Percentiles rank a stretch among this genome's conserved stretches.
These are phyloP conservation scores for Corynascus novoguineensis DNA, from an alignment of 495 filamentous ascomycete species.

Conservation along the genomic window DNA sequence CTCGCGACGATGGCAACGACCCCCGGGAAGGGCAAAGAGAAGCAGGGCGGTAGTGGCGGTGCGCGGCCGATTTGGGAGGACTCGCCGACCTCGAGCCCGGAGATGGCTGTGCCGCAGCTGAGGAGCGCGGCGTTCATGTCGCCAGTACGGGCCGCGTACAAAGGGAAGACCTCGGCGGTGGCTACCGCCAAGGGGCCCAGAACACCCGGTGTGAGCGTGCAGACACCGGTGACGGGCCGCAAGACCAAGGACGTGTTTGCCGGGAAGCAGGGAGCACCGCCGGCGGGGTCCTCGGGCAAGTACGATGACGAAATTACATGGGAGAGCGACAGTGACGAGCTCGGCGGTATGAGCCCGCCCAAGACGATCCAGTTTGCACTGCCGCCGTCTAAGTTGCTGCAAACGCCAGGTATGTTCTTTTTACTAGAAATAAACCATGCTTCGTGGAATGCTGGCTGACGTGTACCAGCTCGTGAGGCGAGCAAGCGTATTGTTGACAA, in stretches of 20 bases:
- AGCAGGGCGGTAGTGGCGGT: slow-evolving; percentile 29
- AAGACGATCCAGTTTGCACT: slow-evolving; percentile 98
- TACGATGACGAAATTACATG: slow-evolving; percentile 53
- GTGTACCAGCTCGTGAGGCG: slow-evolving; percentile 68
- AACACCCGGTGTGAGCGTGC: slow-evolving; percentile 73
- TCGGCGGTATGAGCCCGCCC: slow-evolving; percentile 74
- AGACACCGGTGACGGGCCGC: slow-evolving; percentile 53
- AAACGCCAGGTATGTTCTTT: slow-evolving; percentile 69
- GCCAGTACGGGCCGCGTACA: slow-evolving; percentile 42
- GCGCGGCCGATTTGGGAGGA: slow-evolving; percentile 38
- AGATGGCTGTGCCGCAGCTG: slow-evolving; percentile 72
- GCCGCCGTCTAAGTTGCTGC: slow-evolving; percentile 77
- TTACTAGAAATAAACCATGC: not conserved
- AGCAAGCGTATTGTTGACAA: slow-evolving; percentile 89
- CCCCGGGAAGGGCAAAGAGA: slow-evolving; percentile 28
- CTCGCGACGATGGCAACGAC: slow-evolving; percentile 17
- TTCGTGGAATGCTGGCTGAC: slow-evolving; percentile 4
- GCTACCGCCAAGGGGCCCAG: slow-evolving; percentile 33
- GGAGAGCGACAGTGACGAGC: slow-evolving; percentile 58
- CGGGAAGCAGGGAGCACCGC: slow-evolving; percentile 13
- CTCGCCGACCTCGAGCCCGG: slow-evolving; percentile 70
- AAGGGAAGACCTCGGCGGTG: slow-evolving; percentile 17
- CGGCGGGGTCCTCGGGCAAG: slow-evolving; percentile 33
- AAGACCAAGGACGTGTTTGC: slow-evolving; percentile 43
- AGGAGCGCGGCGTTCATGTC: slow-evolving; percentile 83